A percentile compares a stretch with the other conserved stretches of the same genome.
Conservation (phyloP, 345 rosid species). For the Syzygium aqueum region DNA sequence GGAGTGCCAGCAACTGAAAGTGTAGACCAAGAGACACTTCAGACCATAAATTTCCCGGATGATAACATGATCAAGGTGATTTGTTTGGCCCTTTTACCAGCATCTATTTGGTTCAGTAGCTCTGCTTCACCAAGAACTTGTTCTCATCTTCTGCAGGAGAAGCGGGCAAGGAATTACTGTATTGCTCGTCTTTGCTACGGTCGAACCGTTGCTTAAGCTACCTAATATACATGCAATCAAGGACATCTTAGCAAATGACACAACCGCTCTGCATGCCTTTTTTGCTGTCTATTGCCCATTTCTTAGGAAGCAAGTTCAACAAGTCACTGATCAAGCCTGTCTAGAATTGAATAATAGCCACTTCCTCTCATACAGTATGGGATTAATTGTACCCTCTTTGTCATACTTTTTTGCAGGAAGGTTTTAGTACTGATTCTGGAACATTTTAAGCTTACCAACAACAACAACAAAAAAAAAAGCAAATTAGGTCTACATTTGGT, state of each 20-base stretch:
- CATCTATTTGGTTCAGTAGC: background rate
- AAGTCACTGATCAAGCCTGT: background rate
- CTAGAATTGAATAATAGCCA: background rate
- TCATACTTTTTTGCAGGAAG: background rate
- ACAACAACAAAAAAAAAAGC: background rate
- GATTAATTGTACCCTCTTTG: background rate
- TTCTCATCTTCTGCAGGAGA: background rate
- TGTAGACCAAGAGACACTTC: conserved; percentile 1
- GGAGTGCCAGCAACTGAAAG: background rate
- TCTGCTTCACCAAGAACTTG: background rate
- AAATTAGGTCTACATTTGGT: background rate
- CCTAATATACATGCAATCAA: background rate
- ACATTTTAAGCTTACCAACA: background rate
- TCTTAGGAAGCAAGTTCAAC: background rate
- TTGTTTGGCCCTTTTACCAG: background rate
- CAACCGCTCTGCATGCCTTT: background rate
- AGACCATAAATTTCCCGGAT: background rate
- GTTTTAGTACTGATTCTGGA: background rate
- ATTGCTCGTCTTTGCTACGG: background rate
- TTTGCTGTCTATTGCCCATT: background rate
- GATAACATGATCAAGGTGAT: background rate
- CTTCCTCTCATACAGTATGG: background rate
- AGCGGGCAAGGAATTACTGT: background rate
- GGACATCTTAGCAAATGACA: background rate
- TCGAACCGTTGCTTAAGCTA: background rate